A percentile compares a stretch with the other conserved stretches of the same genome.
Conservation (phyloP, 2,329 filamentous ascomycete genomes). For the Calonectria henricotiae region DNA sequence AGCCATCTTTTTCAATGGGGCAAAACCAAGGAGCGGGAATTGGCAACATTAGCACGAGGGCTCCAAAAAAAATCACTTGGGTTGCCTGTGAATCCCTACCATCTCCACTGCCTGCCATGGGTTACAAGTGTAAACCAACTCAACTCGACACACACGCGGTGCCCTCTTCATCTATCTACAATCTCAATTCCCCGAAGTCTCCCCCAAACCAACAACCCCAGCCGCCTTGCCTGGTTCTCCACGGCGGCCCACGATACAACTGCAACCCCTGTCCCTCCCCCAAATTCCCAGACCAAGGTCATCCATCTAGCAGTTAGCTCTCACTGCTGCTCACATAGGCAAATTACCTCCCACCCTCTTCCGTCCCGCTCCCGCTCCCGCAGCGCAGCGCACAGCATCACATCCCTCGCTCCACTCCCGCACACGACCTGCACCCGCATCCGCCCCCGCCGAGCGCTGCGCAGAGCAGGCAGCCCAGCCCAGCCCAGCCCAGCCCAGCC, state of each 20-base stretch:
- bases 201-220: constrained; percentile 15
- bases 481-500: constrained; percentile 27
- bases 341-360: constrained; percentile 19
- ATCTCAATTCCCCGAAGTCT: constrained; percentile 5
- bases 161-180: constrained; percentile 20
- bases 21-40: constrained; percentile 33
- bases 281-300: constrained; percentile 28
- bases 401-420: constrained; percentile 24
- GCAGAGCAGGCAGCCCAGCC: constrained; percentile 17
- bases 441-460: constrained; percentile 29
- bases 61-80: constrained; percentile 26
- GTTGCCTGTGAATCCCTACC: constrained; percentile 26
- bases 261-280: constrained; percentile 31
- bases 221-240: constrained; percentile 10
- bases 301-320: constrained; percentile 22
- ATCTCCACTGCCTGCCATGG: constrained; percentile 23
- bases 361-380: constrained; percentile 15
- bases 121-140: constrained; percentile 37
- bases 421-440: constrained; percentile 37
- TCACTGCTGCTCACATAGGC: constrained; percentile 10
- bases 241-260: constrained; percentile 27
- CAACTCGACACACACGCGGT: constrained; percentile 20
- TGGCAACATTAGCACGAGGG: constrained; percentile 29
- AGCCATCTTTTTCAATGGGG: constrained; percentile 31
- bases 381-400: constrained; percentile 18